Conservation (phyloP, 345 rosid genomes). For the Aurinia saxatilis region DNA sequence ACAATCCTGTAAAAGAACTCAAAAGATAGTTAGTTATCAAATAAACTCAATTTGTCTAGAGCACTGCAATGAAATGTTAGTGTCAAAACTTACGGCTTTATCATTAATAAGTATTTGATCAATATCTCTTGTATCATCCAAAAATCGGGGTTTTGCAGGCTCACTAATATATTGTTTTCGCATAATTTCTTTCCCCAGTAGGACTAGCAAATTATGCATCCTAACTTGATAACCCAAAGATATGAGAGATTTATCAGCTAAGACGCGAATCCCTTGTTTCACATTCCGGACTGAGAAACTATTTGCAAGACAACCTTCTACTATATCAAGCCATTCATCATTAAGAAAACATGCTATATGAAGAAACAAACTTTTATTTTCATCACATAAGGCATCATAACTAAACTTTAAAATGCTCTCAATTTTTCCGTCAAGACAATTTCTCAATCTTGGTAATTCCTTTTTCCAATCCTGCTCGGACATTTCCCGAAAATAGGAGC, state of each 20-base stretch:
- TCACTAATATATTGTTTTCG: background rate
- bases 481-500: background rate
- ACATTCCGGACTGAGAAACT: background rate
- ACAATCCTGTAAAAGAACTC: slow-evolving; percentile 5
- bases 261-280: background rate
- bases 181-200: slow-evolving; percentile 12
- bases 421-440: background rate
- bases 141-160: background rate
- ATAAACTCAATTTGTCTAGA: background rate
- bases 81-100: background rate
- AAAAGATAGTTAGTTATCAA: background rate
- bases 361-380: slow-evolving; percentile 18
- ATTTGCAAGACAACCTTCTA: background rate
- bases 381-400: slow-evolving; percentile 5
- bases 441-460: background rate
- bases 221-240: rapidly evolving
- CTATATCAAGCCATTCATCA: background rate
- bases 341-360: slow-evolving; percentile 25
- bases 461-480: slow-evolving; percentile 1
- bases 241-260: slow-evolving; percentile 16
- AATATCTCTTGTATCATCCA: slow-evolving; percentile 10
- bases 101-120: background rate
- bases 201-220: slow-evolving; percentile 22
- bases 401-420: slow-evolving; percentile 12
- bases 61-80: background rate